These are phyloP conservation scores for Brassica juncea DNA, from an alignment of 345 rosid species.

Conservation along the genomic window DNA sequence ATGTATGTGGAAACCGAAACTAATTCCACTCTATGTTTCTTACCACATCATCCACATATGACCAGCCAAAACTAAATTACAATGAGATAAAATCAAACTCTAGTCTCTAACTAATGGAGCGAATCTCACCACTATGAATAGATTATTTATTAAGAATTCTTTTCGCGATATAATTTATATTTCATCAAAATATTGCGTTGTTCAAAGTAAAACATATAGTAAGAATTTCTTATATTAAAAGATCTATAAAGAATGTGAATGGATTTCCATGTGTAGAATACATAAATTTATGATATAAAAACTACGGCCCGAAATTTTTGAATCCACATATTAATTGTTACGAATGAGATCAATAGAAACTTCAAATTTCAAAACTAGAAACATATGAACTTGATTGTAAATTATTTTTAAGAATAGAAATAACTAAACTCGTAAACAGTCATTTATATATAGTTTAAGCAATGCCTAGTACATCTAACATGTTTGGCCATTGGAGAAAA, in stretches of 20 bases:
- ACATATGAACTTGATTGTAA: neutral
- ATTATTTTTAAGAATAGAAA: neutral
- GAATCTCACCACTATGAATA: neutral
- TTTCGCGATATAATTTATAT: neutral
- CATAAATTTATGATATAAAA: neutral
- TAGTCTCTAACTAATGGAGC: neutral
- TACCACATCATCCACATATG: neutral
- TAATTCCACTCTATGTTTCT: neutral
- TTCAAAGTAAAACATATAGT: neutral
- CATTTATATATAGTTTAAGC: neutral
- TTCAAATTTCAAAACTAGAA: neutral
- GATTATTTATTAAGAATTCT: neutral
- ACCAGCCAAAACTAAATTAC: neutral
- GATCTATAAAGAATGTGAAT: neutral
- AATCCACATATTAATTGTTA: neutral
- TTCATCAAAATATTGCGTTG: neutral
- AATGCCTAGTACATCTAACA: neutral
- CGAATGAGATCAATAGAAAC: neutral
- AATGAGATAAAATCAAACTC: neutral
- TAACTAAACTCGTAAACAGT: neutral
- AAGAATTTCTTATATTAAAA: neutral
- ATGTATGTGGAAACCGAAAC: neutral
- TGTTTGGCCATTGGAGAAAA: constrained; percentile 1
- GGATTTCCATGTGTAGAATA: neutral
- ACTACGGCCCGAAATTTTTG: neutral